Evolutionary conservation across 257 asterid genomes (phyloP).

Genomic region (Ballota nigra): DNA sequence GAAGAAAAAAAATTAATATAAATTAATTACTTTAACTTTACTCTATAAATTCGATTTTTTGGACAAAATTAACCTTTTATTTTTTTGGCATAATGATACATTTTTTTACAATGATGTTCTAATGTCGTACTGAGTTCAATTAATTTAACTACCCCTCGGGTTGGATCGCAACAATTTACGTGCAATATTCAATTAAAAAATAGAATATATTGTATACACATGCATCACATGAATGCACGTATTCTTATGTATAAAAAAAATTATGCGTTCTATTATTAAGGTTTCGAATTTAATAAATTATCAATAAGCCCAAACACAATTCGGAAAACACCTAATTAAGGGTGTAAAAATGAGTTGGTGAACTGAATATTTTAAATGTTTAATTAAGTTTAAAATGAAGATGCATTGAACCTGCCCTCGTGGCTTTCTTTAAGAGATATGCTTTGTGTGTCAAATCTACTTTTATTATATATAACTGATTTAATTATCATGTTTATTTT

Average conservation of each 20-base stretch:
- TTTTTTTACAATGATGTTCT: too few species aligned
- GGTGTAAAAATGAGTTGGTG: slow-evolving; percentile 28
- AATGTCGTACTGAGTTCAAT: too few species aligned
- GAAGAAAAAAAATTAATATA: too few species aligned
- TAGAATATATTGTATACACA: background rate
- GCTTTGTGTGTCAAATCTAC: slow-evolving; percentile 33
- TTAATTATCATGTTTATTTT: slow-evolving; percentile 6
- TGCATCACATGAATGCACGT: background rate
- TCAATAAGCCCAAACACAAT: background rate
- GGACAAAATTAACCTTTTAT: too few species aligned
- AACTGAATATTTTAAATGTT: slow-evolving; percentile 9
- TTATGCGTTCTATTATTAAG: background rate
- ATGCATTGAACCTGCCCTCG: slow-evolving; percentile 41
- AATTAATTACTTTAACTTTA: too few species aligned
- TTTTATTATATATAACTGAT: slow-evolving; percentile 4
- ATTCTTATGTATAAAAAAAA: background rate
- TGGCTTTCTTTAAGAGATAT: slow-evolving; percentile 32
- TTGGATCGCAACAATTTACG: too few species aligned
- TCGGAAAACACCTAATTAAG: background rate
- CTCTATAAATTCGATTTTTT: too few species aligned
- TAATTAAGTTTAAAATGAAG: background rate
- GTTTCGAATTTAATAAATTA: background rate
- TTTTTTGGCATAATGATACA: too few species aligned
- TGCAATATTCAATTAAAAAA: too few species aligned
- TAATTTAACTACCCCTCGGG: too few species aligned